Percentiles rank a stretch among this genome's conserved stretches.
Conservation (phyloP, 495 filamentous ascomycete genomes). For the Penicillium cataractarum region DNA sequence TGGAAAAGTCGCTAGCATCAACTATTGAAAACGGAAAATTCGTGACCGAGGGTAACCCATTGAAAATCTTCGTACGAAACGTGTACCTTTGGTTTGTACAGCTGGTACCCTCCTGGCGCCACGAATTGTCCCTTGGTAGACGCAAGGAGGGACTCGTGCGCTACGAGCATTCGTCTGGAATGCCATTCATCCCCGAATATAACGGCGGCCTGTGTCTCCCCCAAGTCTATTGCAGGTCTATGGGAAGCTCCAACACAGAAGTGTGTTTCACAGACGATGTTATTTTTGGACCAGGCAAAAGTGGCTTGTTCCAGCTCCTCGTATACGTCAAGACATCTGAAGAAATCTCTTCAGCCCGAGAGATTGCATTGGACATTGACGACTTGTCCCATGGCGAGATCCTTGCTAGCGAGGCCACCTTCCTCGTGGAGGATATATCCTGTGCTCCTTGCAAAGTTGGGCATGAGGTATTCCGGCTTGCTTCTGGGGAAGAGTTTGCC, state of each 20-base stretch:
- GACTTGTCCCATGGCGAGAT: conserved; percentile 24
- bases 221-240: conserved; percentile 35
- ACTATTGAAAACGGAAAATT: conserved; percentile 42
- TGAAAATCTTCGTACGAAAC: conserved; percentile 37
- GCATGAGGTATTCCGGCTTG: conserved; percentile 20
- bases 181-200: conserved; percentile 36
- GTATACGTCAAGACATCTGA: conserved; percentile 20
- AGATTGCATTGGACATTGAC: conserved; percentile 16
- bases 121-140: conserved; percentile 33
- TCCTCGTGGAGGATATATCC: conserved; percentile 19
- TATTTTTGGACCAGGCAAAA: conserved; percentile 22
- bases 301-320: conserved; percentile 31
- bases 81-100: conserved; percentile 38
- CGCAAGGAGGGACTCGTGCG: conserved; percentile 31
- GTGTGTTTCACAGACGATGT: conserved; percentile 34
- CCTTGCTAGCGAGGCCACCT: conserved; percentile 15
- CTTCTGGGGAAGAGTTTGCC: conserved; percentile 28
- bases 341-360: conserved; percentile 13
- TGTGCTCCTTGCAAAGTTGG: not conserved
- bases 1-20: conserved; percentile 35
- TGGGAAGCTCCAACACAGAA: not conserved
- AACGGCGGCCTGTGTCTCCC: conserved; percentile 37
- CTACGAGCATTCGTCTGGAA: conserved; percentile 29
- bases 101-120: conserved; percentile 34
- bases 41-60: conserved; percentile 28